Conservation (phyloP, 176 grass and related monocot genomes). For the Aegilops umbellulata region DNA sequence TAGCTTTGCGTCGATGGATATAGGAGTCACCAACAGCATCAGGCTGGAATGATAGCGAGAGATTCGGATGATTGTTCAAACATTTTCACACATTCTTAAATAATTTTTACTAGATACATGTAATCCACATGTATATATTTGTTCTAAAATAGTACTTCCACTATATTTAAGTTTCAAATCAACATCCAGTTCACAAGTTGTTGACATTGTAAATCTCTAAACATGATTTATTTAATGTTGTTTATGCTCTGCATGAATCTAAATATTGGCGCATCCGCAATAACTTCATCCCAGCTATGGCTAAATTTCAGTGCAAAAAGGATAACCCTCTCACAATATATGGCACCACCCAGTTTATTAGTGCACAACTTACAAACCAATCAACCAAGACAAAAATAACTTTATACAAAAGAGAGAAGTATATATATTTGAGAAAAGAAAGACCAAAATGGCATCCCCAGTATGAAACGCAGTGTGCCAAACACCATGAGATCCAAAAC, state of each 20-base stretch:
- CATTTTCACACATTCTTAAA: too few relatives aligned
- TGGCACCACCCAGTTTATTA: not conserved
- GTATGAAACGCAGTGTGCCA: not conserved
- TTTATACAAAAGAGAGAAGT: slow-evolving; percentile 10
- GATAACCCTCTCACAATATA: not conserved
- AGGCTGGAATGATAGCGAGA: too few relatives aligned
- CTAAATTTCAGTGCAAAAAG: not conserved
- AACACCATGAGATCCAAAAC: not conserved
- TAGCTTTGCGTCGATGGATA: too few relatives aligned
- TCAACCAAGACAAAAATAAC: not conserved
- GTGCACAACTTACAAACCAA: slow-evolving; percentile 27
- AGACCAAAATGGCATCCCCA: not conserved
- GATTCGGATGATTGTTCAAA: too few relatives aligned
- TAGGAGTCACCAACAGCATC: too few relatives aligned
- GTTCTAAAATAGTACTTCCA: too few relatives aligned
- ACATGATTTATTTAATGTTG: not conserved
- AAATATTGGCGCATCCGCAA: not conserved
- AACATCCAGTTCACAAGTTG: not conserved
- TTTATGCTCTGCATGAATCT: not conserved
- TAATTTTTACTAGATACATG: not conserved
- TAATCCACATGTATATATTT: too few relatives aligned
- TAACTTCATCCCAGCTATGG: not conserved
- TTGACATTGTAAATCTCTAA: not conserved
- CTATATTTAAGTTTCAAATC: not conserved
- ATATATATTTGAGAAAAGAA: not conserved